A percentile compares a stretch with the other conserved stretches of the same genome.
Conservation (phyloP, 768 basidiomycete species). For the Termitomyces sp. region DNA sequence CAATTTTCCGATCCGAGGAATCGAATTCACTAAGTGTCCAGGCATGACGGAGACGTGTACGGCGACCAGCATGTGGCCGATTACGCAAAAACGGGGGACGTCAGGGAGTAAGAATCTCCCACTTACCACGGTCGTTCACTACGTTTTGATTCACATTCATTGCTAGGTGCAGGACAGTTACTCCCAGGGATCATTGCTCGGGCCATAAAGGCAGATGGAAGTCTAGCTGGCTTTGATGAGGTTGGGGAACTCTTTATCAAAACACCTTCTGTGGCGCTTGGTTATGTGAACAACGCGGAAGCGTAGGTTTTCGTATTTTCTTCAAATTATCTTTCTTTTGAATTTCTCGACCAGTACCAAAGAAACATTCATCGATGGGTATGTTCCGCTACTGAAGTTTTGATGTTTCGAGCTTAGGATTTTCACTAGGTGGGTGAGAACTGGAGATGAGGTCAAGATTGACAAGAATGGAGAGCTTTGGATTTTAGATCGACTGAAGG, state of each 20-base stretch:
- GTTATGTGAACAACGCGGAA: conserved; percentile 55
- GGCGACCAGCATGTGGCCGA: conserved; percentile 45
- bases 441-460: conserved; percentile 64
- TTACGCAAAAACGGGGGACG: conserved; percentile 43
- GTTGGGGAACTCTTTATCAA: conserved; percentile 58
- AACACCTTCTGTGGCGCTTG: conserved; percentile 50
- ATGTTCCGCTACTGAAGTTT: conserved; percentile 11
- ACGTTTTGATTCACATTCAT: neutral
- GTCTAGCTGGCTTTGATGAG: conserved; percentile 51
- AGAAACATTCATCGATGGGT: conserved; percentile 71
- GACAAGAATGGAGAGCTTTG: conserved; percentile 53
- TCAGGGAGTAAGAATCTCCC: conserved; percentile 40
- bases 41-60: conserved; percentile 69
- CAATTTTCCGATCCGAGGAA: neutral
- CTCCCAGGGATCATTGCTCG: conserved; percentile 55
- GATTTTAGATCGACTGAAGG: conserved; percentile 65
- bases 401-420: conserved; percentile 3
- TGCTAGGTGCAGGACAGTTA: conserved; percentile 46
- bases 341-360: conserved; percentile 44
- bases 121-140: neutral
- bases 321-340: neutral
- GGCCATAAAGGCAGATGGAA: conserved; percentile 56
- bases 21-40: conserved; percentile 19
- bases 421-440: conserved; percentile 57
- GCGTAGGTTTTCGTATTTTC: conserved; percentile 44